Base-by-base conservation (phyloP, 1,284 basidiomycete species). In the Cutaneotrichosporon mucoides region DNA sequence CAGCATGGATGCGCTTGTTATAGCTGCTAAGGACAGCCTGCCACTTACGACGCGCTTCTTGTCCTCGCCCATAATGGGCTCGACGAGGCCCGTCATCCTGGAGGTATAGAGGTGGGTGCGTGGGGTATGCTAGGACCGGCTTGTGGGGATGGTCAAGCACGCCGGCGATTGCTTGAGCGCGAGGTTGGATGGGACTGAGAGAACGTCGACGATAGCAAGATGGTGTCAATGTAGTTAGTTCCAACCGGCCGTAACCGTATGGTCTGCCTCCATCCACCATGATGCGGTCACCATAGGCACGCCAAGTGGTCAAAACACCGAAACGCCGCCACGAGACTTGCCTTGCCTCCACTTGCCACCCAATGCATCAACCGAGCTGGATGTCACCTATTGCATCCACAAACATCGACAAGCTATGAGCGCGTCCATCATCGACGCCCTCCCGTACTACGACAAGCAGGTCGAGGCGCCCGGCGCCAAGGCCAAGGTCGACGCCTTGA, bases 401-500 rank as follows among this genome's bases (percentile, higher is more conserved):
- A 13, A 51, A 24, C 24, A 24, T 24, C 2, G 2, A 24, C 24
- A 60, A 64, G n/a, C 12, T 56, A 73, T 70, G 71, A 69, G 71
- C 35, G 52, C 58, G 16, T 65, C 68, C 16, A 68, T 66, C 47
- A 70, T 92, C 66, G 93, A 96, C 78, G 90, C 92, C 24, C 82
- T 96, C 59, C 92, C 94, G 11, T 97, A 97, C 79, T 93, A 91
- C 71, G 94, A 98, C 80, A 88, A 91, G 73, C 92, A 97, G 70
- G 82, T 94, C 49, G 90, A 94, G 63, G 83, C 86, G 61, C 88
- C 90, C 3, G 77, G 72, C 65, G 12, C 51, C 33, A 74, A 77
- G 60, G 60, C 68, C 8, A 67, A 71, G 16, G 71, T 76, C 35
- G 65, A 67, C 50, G 73, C 73, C n/a, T 61, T 76, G 60, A 76